Evolutionary conservation across 2,329 filamentous ascomycete genomes (phyloP), one percentile per base, ranked within the genome.

Genomic region (Leptographium radiaticola): DNA sequence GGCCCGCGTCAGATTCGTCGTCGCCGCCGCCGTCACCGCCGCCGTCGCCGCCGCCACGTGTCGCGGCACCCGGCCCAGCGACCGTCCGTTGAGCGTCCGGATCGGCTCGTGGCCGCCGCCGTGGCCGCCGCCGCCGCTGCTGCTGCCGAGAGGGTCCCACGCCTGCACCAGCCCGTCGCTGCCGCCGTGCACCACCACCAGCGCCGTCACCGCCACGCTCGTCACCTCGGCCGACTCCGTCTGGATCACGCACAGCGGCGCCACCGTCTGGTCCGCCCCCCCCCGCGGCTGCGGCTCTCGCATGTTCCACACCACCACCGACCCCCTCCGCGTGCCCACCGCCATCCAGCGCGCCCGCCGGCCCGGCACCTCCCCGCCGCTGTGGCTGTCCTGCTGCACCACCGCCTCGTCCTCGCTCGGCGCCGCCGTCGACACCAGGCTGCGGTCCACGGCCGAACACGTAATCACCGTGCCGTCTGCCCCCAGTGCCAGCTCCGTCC

Each of bases 141-240:
- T 11, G 33, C 7, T n/a, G 33, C 11, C 33, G 33, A 76, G 69
- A 0, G 78, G 87, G 70, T 98, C 93, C 93, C 93, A 98, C 7
- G 89, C 87, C 67, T 97, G 93, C 6, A 95, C 91, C 4, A 97
- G 78, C 1, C 93, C 91, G 68, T 98, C 93, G 60, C 87, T 95
- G 31, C 93, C 93, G 50, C 93, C 93, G 65, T 95, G 88, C 8
- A 97, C 86, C 16, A 98, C 70, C 64, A 95, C 94, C 16, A 98
- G 73, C 2, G 89, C 86, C 1, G 89, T 89, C 48, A 95, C 67
- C 7, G 86, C 93, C 16, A 98, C 68, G 57, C 83, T 88, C 0
- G 89, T 87, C 18, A 97, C 83, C 64, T 89, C 80, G 0, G 91
- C 89, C 0, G 91, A 97, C 47, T 95, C 89, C 0, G 93, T 97